A percentile compares a stretch with the other conserved stretches of the same genome.
Conservation (phyloP, 345 rosid species). For the Pistacia atlantica region DNA sequence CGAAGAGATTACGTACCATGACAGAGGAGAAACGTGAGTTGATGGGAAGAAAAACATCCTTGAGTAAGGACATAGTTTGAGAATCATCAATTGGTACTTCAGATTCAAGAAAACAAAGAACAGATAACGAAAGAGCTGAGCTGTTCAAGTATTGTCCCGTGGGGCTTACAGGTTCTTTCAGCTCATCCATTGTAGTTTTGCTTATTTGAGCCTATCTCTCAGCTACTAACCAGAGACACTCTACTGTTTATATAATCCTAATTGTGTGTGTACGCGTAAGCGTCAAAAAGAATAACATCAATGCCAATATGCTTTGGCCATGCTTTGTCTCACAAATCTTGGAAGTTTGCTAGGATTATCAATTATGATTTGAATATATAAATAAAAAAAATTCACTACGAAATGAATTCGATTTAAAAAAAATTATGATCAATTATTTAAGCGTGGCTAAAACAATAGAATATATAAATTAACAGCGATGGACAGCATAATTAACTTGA, state of each 20-base stretch:
- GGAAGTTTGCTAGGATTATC: too few relatives aligned
- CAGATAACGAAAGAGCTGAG: slow-evolving; percentile 27
- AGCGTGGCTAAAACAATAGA: too few relatives aligned
- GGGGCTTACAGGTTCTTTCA: slow-evolving; percentile 41
- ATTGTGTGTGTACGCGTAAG: background rate
- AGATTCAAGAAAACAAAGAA: slow-evolving; percentile 29
- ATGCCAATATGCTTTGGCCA: background rate
- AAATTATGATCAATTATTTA: too few relatives aligned
- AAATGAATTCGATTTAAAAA: too few relatives aligned
- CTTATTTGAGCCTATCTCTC: background rate
- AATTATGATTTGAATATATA: too few relatives aligned
- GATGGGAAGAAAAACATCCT: slow-evolving; percentile 36
- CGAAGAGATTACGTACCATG: slow-evolving; percentile 31
- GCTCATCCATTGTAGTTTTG: background rate
- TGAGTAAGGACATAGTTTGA: slow-evolving; percentile 1
- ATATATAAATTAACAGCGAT: too few relatives aligned
- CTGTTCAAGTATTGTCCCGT: slow-evolving; percentile 37
- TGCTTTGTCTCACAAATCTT: too few relatives aligned
- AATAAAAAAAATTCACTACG: too few relatives aligned
- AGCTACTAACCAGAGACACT: background rate
- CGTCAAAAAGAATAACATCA: background rate
- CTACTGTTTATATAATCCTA: too few relatives aligned
- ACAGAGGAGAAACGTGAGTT: slow-evolving; percentile 48
- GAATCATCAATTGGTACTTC: slow-evolving; percentile 36
- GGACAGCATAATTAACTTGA: too few relatives aligned